Percentiles rank a stretch among this genome's conserved stretches.
phyloP scores from a whole-genome alignment of 768 basidiomycete species.

The Leccinum rimulosum region DNA sequence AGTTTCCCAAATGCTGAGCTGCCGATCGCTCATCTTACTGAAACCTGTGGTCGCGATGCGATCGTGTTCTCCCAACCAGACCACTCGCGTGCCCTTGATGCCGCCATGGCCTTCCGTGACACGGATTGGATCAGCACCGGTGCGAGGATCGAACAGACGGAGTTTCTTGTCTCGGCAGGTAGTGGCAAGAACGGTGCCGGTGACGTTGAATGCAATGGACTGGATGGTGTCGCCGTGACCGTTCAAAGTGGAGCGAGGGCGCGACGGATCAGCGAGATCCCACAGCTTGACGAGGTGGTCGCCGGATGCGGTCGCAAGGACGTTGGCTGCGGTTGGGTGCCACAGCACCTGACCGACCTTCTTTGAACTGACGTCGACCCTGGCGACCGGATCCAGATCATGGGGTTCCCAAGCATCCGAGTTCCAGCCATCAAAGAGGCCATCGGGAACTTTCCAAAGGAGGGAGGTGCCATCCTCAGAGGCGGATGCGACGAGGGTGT shows the following conservation, averaged over 20 bases:
- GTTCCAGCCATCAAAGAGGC: slow-evolving; percentile 80
- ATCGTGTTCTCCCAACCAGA: slow-evolving; percentile 89
- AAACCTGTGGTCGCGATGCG: slow-evolving; percentile 94
- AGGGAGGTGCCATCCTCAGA: slow-evolving; percentile 94
- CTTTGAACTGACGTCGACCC: slow-evolving; percentile 74
- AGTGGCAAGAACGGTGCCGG: slow-evolving; percentile 80
- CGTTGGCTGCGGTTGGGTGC: slow-evolving; percentile 86
- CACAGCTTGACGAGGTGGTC: slow-evolving; percentile 90
- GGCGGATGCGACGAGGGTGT: slow-evolving; percentile 84
- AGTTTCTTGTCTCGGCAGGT: slow-evolving; percentile 93
- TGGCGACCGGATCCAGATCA: slow-evolving; percentile 84
- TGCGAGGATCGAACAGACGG: slow-evolving; percentile 86
- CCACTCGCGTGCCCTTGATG: slow-evolving; percentile 86
- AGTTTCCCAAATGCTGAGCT: slow-evolving; percentile 88
- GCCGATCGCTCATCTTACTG: slow-evolving; percentile 94
- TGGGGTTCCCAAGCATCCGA: slow-evolving; percentile 75
- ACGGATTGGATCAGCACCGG: slow-evolving; percentile 78
- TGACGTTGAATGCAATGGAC: slow-evolving; percentile 74
- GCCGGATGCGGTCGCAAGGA: slow-evolving; percentile 77
- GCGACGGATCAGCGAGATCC: slow-evolving; percentile 79
- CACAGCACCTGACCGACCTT: slow-evolving; percentile 94
- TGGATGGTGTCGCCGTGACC: slow-evolving; percentile 91
- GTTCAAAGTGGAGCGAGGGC: slow-evolving; percentile 54
- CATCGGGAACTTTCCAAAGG: slow-evolving; percentile 80
- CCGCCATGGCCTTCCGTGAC: slow-evolving; percentile 86